These are phyloP conservation scores for Erigeron canadensis DNA, from an alignment of 129 eudicot genomes.

Conservation along the genomic window DNA sequence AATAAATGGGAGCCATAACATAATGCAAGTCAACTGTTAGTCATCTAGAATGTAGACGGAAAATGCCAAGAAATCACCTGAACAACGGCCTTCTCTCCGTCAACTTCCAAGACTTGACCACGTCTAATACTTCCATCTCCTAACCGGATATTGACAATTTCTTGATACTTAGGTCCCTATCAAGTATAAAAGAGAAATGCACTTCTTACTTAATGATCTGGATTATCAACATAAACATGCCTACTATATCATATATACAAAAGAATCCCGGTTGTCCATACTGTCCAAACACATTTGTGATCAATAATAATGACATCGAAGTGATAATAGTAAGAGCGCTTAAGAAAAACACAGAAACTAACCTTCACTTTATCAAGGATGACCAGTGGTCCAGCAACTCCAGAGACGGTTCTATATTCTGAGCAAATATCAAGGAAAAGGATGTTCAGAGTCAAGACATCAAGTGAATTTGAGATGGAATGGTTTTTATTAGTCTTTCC, in stretches of 20 bases:
- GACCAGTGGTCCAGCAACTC: slow-evolving; percentile 99
- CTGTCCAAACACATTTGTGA: slow-evolving; percentile 1
- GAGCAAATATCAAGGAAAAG: slow-evolving; percentile 15
- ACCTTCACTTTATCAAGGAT: slow-evolving; percentile 99
- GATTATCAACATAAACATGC: background rate
- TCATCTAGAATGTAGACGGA: background rate
- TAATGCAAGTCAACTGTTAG: background rate
- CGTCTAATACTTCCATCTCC: slow-evolving; percentile 97
- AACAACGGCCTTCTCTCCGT: slow-evolving; percentile 97
- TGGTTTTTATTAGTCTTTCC: slow-evolving; percentile 1
- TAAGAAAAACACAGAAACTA: slow-evolving; percentile 15
- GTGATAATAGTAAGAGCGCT: background rate
- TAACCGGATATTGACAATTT: slow-evolving; percentile 89
- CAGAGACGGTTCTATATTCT: slow-evolving; percentile 98
- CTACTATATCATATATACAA: slow-evolving; percentile 9
- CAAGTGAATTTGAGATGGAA: slow-evolving; percentile 1
- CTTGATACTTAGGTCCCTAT: slow-evolving; percentile 96
- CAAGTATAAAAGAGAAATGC: slow-evolving; percentile 5
- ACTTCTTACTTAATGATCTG: slow-evolving; percentile 3
- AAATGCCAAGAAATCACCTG: slow-evolving; percentile 46
- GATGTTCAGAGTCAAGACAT: background rate
- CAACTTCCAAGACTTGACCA: slow-evolving; percentile 98
- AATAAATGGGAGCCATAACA: background rate
- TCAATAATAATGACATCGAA: background rate
- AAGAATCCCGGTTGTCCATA: background rate